Evolutionary conservation across 768 basidiomycete genomes (phyloP), one percentile per base, ranked within the genome.

Genomic region (Infundibulicybe gibba): DNA sequence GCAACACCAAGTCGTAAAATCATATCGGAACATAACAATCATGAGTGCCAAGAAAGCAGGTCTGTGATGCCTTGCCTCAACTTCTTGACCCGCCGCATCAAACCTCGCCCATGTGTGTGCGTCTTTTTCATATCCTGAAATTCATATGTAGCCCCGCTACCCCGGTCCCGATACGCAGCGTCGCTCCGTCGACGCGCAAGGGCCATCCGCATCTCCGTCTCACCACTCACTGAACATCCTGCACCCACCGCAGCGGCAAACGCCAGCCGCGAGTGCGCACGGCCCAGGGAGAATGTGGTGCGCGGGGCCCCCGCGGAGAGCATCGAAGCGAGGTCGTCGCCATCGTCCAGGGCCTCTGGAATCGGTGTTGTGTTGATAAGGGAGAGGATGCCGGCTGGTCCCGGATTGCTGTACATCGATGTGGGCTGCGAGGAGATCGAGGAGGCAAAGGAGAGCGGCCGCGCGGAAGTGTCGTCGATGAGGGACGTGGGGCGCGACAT

Each of bases 201-300:
- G 1, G 75, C 72, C 77, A 81, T 80, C 52, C 73, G 66, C 61
- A 81, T 51, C 57, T 82, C 80, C 45, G 75, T 77, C 61, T 81
- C 77, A 10, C 80, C 80, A 44, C 79, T 82, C 53, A 82, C 64
- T 46, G 80, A 82, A 57, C 69, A 80, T 12, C 79, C 79, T 3
- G 59, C 47, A 1, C 54, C 56, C 19, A 14, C 32, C 42, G n/a
- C 20, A 38, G 52, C 51, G 37, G 53, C 44, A 43, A 50, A 53
- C 33, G 51, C 56, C 33, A 54, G 56, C 19, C 52, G 42, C 40
- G 54, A 57, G 61, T 60, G 53, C 50, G 60, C 65, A 63, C 54
- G 61, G 47, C 59, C 60, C 17, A 58, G 54, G 46, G 60, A 44
- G 45, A 63, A 43, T 30, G 35, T n/a, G 14, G 17, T 38, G n/a